Base-by-base conservation (phyloP, 2,329 filamentous ascomycete genomes). In the Capronia coronata region DNA sequence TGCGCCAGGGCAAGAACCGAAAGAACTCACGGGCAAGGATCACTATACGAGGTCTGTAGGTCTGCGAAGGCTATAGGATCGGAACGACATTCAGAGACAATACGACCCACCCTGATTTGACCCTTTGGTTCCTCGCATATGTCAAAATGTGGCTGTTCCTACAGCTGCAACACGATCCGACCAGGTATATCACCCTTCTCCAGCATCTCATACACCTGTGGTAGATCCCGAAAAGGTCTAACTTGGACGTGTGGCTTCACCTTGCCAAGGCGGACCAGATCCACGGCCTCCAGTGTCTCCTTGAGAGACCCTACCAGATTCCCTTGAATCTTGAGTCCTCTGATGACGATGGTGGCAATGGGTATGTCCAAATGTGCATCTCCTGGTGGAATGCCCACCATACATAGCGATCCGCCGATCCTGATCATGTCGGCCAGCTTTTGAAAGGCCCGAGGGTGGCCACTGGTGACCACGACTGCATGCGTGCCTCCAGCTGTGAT, bases 241-340 rank as follows among this genome's bases (percentile, higher is more conserved):
- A 74, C 62, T 40, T 65, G 61, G 21, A 72, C 62, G 37, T 65
- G 65, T 21, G 71, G 70, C 43, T 67, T 72, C 5, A 74, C 68
- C 19, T 69, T 55, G 0, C 70, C 70, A 2, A 61, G 62, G 30
- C 67, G 59, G 1, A 73, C 70, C 48, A 71, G 54, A 27, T 72
- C 68, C 16, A 73, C 69, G 0, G 71, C 71, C 50, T 73, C 71
- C 58, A 72, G 63, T 37, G 70, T 72, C 52, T 74, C 72, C 51
- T 68, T 69, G 54, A 73, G 54, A 3, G 66, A 71, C 0, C 70
- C 71, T 3, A 73, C 66, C 30, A 74, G 58, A 43, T 72, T 74
- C 1, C 70, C 70, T 2, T 64, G 66, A 39, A 73, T 68, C 44
- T 59, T 67, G 23, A 74, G 51, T 1, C 71, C 69, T 56, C 68